phyloP scores from a whole-genome alignment of 495 filamentous ascomycete species.

The Xylona heveae region DNA sequence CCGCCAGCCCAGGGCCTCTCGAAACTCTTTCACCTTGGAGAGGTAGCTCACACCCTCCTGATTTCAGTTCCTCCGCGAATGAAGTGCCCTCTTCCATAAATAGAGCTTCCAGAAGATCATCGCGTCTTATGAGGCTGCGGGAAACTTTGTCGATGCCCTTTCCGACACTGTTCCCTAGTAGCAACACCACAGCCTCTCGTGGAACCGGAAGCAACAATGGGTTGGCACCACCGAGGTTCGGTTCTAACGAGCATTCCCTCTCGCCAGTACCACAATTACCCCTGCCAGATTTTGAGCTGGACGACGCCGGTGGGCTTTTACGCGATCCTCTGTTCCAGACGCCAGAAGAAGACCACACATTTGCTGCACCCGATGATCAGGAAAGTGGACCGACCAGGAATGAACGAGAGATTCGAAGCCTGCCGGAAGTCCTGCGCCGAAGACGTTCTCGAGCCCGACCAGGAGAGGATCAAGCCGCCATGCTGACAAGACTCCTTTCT shows the following conservation, averaged over 20 bases:
- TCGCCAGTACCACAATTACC: background rate
- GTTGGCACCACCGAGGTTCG: conserved; percentile 1
- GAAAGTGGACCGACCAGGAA: conserved; percentile 1
- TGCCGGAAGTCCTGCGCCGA: too few species aligned
- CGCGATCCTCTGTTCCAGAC: background rate
- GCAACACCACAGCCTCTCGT: background rate
- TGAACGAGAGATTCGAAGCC: conserved; percentile 1
- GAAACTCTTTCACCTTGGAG: too few species aligned
- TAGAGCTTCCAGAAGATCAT: too few species aligned
- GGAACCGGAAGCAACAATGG: background rate
- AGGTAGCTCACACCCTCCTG: too few species aligned
- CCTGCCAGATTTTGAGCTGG: background rate
- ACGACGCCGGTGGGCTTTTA: background rate
- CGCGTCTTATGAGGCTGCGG: conserved; percentile 1
- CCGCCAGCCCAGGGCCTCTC: too few species aligned
- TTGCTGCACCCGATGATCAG: background rate
- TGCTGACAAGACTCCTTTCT: conserved; percentile 21
- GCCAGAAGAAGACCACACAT: background rate
- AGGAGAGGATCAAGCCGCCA: conserved; percentile 21
- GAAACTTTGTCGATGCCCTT: conserved; percentile 1
- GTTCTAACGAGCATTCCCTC: background rate
- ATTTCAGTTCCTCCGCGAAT: too few species aligned
- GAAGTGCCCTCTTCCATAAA: too few species aligned
- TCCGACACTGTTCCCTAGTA: conserved; percentile 1
- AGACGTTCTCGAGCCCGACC: conserved; percentile 14